Evolutionary conservation across 169 alveolate species (phyloP).

Genomic region (Eimeria tenella): DNA sequence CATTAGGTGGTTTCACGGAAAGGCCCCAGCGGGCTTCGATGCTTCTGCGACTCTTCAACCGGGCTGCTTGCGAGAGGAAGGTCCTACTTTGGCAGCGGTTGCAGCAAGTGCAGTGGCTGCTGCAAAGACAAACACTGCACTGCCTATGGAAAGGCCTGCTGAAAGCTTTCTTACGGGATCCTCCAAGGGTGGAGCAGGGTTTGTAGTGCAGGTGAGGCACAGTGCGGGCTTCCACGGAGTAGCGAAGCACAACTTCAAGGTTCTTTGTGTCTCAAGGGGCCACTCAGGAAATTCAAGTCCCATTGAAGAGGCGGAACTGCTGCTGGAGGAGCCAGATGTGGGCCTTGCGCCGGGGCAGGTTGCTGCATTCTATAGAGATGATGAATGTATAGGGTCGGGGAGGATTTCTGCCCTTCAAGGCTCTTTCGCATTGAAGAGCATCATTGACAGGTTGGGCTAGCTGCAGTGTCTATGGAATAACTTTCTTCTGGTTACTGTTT

Average conservation of each 20-base stretch:
- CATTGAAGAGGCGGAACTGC: conserved; percentile 66
- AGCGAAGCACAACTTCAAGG: conserved; percentile 62
- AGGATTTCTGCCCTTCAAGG: conserved; percentile 61
- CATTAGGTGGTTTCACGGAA: conserved; percentile 47
- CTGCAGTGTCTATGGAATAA: no score
- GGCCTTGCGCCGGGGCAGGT: conserved; percentile 89
- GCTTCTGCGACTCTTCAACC: background rate
- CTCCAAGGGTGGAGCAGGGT: background rate
- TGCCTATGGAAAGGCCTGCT: conserved; percentile 11
- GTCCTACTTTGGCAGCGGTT: conserved; percentile 31
- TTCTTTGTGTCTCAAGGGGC: conserved; percentile 2
- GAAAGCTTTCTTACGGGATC: background rate
- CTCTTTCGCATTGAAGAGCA: background rate
- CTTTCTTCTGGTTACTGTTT: no score
- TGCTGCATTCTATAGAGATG: conserved; percentile 83
- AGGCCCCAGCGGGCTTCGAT: conserved; percentile 46
- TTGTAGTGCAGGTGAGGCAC: conserved; percentile 62
- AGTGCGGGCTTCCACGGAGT: conserved; percentile 65
- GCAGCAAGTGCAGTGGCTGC: conserved; percentile 46
- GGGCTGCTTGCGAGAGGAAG: background rate
- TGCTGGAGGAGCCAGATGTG: conserved; percentile 82
- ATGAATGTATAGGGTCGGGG: conserved; percentile 86
- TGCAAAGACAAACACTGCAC: conserved; percentile 18
- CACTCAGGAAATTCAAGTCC: background rate
- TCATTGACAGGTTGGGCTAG: background rate